These are phyloP conservation scores for Syzygium aqueum DNA, from an alignment of 345 rosid species.

Conservation along the genomic window DNA sequence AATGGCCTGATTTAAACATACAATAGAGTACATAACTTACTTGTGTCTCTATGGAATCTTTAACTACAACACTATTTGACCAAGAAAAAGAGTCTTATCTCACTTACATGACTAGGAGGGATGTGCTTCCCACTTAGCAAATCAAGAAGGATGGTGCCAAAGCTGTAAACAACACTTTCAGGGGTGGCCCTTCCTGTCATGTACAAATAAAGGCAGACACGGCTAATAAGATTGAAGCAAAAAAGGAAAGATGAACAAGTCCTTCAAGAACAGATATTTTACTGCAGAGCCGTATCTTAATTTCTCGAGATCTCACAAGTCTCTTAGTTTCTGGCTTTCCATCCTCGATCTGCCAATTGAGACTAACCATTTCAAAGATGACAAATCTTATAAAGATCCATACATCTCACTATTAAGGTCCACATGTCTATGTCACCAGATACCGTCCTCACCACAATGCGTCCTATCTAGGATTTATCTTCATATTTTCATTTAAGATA, in stretches of 20 bases:
- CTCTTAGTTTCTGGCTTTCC: not conserved
- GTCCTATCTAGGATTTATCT: not conserved
- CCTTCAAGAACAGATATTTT: not conserved
- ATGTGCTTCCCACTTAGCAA: conserved; percentile 94
- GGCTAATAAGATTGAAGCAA: not conserved
- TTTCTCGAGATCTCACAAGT: not conserved
- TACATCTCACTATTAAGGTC: not conserved
- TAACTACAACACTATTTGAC: not conserved
- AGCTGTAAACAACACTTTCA: conserved; percentile 92
- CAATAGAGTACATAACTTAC: not conserved
- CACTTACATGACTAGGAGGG: conserved; percentile 92
- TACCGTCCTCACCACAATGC: not conserved
- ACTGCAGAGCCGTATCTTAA: not conserved
- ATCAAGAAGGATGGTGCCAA: conserved; percentile 91
- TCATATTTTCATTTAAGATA: not conserved
- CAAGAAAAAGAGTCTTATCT: not conserved
- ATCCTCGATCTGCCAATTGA: not conserved
- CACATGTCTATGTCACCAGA: not conserved
- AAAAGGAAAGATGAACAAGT: not conserved
- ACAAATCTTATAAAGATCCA: not conserved
- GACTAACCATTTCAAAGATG: not conserved
- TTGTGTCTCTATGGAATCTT: not conserved
- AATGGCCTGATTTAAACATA: not conserved
- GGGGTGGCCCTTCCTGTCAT: conserved; percentile 86
- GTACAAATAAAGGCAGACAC: not conserved